Evolutionary conservation across 768 basidiomycete species (phyloP), one percentile per base, ranked within the genome.

Genomic region (Pleurotus tuber-regium): DNA sequence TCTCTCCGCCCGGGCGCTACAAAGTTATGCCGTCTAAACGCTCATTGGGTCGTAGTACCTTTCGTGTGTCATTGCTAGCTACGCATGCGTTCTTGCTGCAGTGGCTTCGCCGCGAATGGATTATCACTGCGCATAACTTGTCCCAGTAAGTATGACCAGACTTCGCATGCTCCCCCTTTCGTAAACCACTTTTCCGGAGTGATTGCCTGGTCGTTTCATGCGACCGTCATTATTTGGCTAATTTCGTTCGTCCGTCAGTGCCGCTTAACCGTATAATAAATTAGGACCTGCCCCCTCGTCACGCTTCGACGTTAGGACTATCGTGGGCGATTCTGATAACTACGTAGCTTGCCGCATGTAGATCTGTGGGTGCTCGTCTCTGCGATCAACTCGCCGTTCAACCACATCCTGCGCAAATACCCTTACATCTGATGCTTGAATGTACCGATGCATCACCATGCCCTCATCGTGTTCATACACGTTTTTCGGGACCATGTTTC

Each of bases 351-450:
- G 25, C 14, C 26, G 31, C 46, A 24, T 48, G 46, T 48, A 31
- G 46, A 2, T 48, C 24, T 48, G 46, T 48, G 31, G 46, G 46
- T 19, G 46, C 23, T 16, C 29, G 21, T 48, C 46, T 31, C 28
- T 35, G 18, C 8, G n/a, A 16, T 18, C 16, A 21, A 33, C 10
- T 31, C 19, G 31, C 18, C 14, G 10, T 14, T 16, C 31, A n/a
- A n/a, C n/a, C n/a, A n/a, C n/a, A n/a, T n/a, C 46, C 30, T n/a
- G 31, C 41, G n/a, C 43, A 14, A 11, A 48, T 18, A 48, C 18
- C 18, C 25, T 23, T 21, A 10, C 46, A 36, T 23, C 16, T 35
- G 31, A 48, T 33, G 12, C 35, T 10, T 7, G n/a, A 18, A 12
- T 42, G 21, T 19, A 16, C n/a, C 21, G 21, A 38, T 38, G 35